Evolutionary conservation across 306 rosid species (phyloP), one percentile per base, ranked within the genome.

Genomic region (Fragaria nilgerrensis): DNA sequence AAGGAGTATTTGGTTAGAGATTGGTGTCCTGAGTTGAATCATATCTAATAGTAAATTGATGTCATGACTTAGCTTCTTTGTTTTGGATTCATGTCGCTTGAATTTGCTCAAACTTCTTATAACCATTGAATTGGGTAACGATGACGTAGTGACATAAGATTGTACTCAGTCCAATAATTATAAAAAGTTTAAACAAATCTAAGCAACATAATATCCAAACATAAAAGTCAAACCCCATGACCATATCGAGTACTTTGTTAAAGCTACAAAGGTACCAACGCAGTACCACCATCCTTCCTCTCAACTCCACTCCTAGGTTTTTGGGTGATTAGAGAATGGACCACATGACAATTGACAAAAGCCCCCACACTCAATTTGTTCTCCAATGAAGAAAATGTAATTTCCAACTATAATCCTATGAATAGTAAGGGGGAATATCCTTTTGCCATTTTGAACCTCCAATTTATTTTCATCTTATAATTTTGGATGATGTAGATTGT

Each of bases 371-470:
- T 22, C 45, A 9, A 43, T 43, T 43, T 43, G 45, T 43, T 50
- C 23, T 59, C 34, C 16, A n/a, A 56, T n/a, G 29, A 9, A 56
- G 44, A 58, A 39, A 56, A 23, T 14, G 39, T 7, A 39, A 44
- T 37, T 37, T 56, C 17, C 52, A 56, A 73, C 68, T 62, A 14
- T 62, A 15, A 62, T 15, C 32, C 20, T 29, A 61, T 13, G 41
- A 23, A 12, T 4, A 44, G 52, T 14, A 12, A 3, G 50, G 34
- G 34, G 63, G 82, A 77, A 82, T 82, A 82, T 77, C 49, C 85
- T 47, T 44, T 77, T 17, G 79, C 73, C 79, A 67, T 55, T 72
- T 48, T 73, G 34, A 64, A 53, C 53, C 49, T 12, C 56, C 53
- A 15, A 10, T 64, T 53, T 52, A 4, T 27, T 50, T 72, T 22